Evolutionary conservation across 2,329 filamentous ascomycete genomes (phyloP).

Genomic region (Parastagonospora avenae): DNA sequence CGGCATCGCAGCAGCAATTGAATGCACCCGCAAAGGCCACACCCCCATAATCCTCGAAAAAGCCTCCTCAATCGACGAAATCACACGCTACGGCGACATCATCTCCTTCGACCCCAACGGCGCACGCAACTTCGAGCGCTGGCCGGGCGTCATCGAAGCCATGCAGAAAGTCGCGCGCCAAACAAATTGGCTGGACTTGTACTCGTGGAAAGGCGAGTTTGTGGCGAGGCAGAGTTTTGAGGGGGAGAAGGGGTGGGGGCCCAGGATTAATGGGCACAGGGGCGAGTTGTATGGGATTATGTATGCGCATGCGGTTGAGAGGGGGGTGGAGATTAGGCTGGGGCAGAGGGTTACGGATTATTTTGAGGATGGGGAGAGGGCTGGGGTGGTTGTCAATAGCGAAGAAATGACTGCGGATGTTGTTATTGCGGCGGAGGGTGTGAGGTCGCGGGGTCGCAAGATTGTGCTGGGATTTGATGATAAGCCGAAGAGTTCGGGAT

Average conservation of each 20-base stretch:
- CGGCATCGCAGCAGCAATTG: conserved; percentile 66
- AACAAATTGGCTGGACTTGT: conserved; percentile 63
- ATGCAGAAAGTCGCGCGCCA: conserved; percentile 58
- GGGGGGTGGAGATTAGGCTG: conserved; percentile 61
- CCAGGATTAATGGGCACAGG: conserved; percentile 65
- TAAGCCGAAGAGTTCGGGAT: conserved; percentile 58
- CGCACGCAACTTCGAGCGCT: conserved; percentile 62
- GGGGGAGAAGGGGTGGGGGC: conserved; percentile 48
- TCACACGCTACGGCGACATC: conserved; percentile 65
- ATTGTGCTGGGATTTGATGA: conserved; percentile 60
- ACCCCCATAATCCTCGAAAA: conserved; percentile 61
- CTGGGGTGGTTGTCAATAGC: conserved; percentile 58
- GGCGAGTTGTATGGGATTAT: conserved; percentile 65
- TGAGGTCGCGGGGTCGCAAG: conserved; percentile 57
- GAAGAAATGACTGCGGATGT: conserved; percentile 54
- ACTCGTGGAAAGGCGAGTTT: conserved; percentile 66
- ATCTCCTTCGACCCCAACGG: conserved; percentile 67
- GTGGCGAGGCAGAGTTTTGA: conserved; percentile 60
- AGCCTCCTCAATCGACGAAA: conserved; percentile 53
- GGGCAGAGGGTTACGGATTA: conserved; percentile 59
- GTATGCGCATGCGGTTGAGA: conserved; percentile 59
- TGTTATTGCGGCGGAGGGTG: conserved; percentile 59
- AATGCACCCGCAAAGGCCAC: conserved; percentile 66
- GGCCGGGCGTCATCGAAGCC: conserved; percentile 53
- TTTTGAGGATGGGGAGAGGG: conserved; percentile 58